phyloP scores from a whole-genome alignment of 176 grass and related monocot genomes.

The Avena atlantica region DNA sequence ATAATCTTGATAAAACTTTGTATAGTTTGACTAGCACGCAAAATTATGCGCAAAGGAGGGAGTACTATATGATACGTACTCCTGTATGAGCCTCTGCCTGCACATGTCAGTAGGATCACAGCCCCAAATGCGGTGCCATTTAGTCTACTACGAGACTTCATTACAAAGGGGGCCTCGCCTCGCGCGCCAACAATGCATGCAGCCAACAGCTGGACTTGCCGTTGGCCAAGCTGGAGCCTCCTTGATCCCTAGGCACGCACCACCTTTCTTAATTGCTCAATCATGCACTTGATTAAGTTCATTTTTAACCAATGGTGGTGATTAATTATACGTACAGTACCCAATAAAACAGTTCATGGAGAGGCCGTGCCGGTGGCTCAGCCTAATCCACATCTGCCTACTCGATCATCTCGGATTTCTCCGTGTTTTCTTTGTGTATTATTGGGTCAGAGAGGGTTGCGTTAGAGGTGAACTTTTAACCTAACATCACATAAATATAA shows the following conservation, averaged over 20 bases:
- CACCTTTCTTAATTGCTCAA: slow-evolving; percentile 24
- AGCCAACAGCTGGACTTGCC: slow-evolving; percentile 47
- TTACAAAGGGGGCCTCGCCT: too few relatives aligned
- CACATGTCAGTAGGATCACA: slow-evolving; percentile 52
- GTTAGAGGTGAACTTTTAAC: slow-evolving; percentile 50
- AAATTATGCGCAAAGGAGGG: too few relatives aligned
- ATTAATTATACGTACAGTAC: background rate
- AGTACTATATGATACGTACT: too few relatives aligned
- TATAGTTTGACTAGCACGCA: too few relatives aligned
- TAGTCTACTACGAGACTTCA: slow-evolving; percentile 38
- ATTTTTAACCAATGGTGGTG: background rate
- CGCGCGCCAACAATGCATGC: slow-evolving; percentile 6
- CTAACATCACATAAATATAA: slow-evolving; percentile 34
- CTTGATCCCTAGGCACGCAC: slow-evolving; percentile 29
- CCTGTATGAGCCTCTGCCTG: background rate
- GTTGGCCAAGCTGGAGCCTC: slow-evolving; percentile 13
- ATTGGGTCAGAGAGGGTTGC: slow-evolving; percentile 23
- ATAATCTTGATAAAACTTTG: too few relatives aligned
- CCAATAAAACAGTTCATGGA: background rate
- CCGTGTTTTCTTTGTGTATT: slow-evolving; percentile 3
- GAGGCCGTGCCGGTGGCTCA: slow-evolving; percentile 1
- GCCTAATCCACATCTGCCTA: slow-evolving; percentile 43
- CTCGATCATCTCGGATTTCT: slow-evolving; percentile 28
- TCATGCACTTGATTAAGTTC: slow-evolving; percentile 36
- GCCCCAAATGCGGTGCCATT: background rate